Evolutionary conservation across 1,139 yeast genomes (phyloP).

Genomic region (Eremothecium cymbalariae): DNA sequence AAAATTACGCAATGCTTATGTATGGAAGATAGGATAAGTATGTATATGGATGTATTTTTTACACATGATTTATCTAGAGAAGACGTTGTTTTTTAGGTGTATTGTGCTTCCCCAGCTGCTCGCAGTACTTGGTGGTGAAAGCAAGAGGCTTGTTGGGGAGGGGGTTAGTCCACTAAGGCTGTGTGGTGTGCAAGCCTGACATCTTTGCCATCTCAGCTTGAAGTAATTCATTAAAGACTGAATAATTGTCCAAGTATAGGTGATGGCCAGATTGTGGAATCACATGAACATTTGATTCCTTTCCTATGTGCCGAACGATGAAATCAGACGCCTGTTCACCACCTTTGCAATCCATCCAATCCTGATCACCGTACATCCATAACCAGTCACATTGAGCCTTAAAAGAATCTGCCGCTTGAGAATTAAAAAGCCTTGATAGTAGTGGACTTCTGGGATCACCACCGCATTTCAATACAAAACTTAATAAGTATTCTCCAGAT

Average conservation of each 20-base stretch:
- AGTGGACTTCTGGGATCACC: conserved; percentile 64
- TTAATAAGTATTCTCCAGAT: conserved; percentile 69
- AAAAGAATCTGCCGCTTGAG: conserved; percentile 8
- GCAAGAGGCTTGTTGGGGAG: too few relatives aligned
- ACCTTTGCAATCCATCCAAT: conserved; percentile 67
- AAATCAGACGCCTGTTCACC: conserved; percentile 33
- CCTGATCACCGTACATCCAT: conserved; percentile 70
- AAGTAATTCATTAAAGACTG: conserved; percentile 44
- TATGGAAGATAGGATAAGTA: too few relatives aligned
- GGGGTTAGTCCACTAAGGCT: too few relatives aligned
- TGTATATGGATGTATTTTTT: too few relatives aligned
- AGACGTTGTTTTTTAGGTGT: too few relatives aligned
- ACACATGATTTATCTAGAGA: too few relatives aligned
- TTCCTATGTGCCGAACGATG: conserved; percentile 30
- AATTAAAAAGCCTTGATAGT: conserved; percentile 41
- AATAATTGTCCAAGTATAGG: conserved; percentile 51
- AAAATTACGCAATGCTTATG: too few relatives aligned
- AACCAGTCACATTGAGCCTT: conserved; percentile 40
- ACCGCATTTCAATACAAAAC: conserved; percentile 62
- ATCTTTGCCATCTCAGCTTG: conserved; percentile 38
- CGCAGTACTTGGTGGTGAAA: too few relatives aligned
- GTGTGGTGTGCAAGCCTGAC: too few relatives aligned
- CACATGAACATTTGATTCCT: conserved; percentile 34
- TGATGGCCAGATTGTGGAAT: conserved; percentile 63
- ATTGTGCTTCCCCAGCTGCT: too few relatives aligned